Conservation (phyloP, 768 basidiomycete species). For the Trametes meyenii region DNA sequence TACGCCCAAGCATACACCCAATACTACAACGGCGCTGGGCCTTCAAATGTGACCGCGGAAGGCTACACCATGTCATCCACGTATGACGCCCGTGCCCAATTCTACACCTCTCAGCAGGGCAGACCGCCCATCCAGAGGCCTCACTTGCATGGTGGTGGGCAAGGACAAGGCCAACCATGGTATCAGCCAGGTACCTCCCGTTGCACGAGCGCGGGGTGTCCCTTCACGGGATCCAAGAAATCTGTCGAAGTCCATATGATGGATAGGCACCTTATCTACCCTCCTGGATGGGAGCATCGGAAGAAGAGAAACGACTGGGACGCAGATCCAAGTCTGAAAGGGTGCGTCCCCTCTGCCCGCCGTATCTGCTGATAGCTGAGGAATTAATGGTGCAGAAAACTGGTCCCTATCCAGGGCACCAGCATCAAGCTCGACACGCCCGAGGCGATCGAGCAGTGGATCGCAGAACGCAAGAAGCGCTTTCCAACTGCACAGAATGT, state of each 20-base stretch:
- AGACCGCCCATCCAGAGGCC: background rate
- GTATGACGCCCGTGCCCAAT: conserved; percentile 29
- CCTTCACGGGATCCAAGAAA: conserved; percentile 69
- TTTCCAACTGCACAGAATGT: conserved; percentile 76
- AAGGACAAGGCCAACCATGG: conserved; percentile 41
- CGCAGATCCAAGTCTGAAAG: conserved; percentile 79
- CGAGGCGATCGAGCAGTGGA: conserved; percentile 83
- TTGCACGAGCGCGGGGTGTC: conserved; percentile 67
- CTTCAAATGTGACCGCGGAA: conserved; percentile 31
- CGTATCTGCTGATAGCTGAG: background rate
- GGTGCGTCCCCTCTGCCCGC: conserved; percentile 46
- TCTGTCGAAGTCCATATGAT: conserved; percentile 77
- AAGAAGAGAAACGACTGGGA: conserved; percentile 70
- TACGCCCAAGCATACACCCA: conserved; percentile 37
- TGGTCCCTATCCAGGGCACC: conserved; percentile 78
- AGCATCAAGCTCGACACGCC: conserved; percentile 75
- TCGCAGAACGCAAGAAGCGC: conserved; percentile 82
- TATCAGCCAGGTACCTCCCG: conserved; percentile 62
- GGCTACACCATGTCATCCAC: conserved; percentile 40
- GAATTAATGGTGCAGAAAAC: conserved; percentile 61
- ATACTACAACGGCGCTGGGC: conserved; percentile 18
- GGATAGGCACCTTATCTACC: conserved; percentile 88
- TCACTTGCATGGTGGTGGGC: conserved; percentile 3
- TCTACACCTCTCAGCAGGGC: conserved; percentile 10
- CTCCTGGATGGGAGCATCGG: conserved; percentile 66